phyloP scores from a whole-genome alignment of 768 basidiomycete species.

The Lentinus tigrinus region DNA sequence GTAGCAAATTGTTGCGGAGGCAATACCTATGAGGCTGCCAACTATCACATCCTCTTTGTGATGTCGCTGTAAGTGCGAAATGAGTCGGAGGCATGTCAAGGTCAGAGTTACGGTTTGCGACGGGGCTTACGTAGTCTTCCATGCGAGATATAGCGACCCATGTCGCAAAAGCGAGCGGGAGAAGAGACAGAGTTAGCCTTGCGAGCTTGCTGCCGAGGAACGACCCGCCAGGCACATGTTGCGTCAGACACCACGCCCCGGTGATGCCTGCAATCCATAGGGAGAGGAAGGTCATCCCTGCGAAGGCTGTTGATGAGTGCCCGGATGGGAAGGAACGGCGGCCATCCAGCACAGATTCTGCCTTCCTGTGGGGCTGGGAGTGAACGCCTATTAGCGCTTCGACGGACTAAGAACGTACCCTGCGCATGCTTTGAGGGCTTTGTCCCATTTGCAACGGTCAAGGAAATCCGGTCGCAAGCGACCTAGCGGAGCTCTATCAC shows the following conservation, averaged over 20 bases:
- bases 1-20: slow-evolving; percentile 50
- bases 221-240: slow-evolving; percentile 35
- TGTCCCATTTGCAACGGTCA: slow-evolving; percentile 61
- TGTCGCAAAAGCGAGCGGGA: slow-evolving; percentile 54
- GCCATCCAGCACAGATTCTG: slow-evolving; percentile 43
- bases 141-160: slow-evolving; percentile 63
- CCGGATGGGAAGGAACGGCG: slow-evolving; percentile 68
- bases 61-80: slow-evolving; percentile 44
- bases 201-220: slow-evolving; percentile 47
- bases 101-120: neutral
- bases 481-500: slow-evolving; percentile 21
- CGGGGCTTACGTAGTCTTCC: slow-evolving; percentile 59
- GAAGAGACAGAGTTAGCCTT: slow-evolving; percentile 45
- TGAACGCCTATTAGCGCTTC: neutral
- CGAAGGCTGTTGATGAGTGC: slow-evolving; percentile 65
- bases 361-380: slow-evolving; percentile 24
- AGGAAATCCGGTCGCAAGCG: slow-evolving; percentile 68
- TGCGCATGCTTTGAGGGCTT: slow-evolving; percentile 44
- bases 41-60: slow-evolving; percentile 70
- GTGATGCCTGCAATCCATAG: slow-evolving; percentile 67
- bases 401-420: slow-evolving; percentile 39
- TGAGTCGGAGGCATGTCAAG: neutral
- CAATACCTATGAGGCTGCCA: slow-evolving; percentile 56
- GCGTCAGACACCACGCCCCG: slow-evolving; percentile 52
- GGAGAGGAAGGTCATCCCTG: slow-evolving; percentile 62